A percentile compares a stretch with the other conserved stretches of the same genome.
These are phyloP conservation scores for Candolleomyces eurysporus DNA, from an alignment of 768 basidiomycete genomes.

Conservation along the genomic window DNA sequence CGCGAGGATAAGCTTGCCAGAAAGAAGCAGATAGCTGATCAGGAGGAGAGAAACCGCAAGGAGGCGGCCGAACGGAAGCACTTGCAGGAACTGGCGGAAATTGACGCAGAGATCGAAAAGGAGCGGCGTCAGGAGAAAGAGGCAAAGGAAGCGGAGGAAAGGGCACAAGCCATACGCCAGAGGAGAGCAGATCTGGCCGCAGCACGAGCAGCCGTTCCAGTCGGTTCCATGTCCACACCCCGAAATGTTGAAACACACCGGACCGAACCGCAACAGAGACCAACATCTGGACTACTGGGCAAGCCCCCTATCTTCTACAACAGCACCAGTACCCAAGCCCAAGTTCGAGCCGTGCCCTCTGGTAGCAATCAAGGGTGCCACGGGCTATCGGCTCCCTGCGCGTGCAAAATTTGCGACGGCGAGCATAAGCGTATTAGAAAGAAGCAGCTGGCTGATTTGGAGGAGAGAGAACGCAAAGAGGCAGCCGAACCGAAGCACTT, in stretches of 20 bases:
- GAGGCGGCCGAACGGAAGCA: slow-evolving; percentile 46
- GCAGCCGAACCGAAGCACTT: slow-evolving; percentile 43
- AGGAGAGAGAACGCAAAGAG: slow-evolving; percentile 43
- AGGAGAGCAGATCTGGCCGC: slow-evolving; percentile 29
- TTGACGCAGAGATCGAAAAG: slow-evolving; percentile 39
- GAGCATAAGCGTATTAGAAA: slow-evolving; percentile 25
- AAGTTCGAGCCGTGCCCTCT: slow-evolving; percentile 2
- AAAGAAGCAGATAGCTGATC: slow-evolving; percentile 37
- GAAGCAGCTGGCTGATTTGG: slow-evolving; percentile 28
- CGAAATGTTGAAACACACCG: neutral
- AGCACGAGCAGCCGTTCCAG: slow-evolving; percentile 27
- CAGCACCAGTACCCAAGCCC: neutral
- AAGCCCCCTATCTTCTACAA: neutral
- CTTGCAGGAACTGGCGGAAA: slow-evolving; percentile 35
- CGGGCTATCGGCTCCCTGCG: slow-evolving; percentile 19
- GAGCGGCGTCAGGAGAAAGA: slow-evolving; percentile 22
- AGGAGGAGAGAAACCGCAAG: slow-evolving; percentile 39
- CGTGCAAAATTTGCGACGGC: slow-evolving; percentile 2
- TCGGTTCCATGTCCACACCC: neutral
- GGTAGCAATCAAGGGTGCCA: slow-evolving; percentile 10
- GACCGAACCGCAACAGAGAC: neutral
- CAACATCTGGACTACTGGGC: neutral
- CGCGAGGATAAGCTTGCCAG: slow-evolving; percentile 39
- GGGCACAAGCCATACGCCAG: slow-evolving; percentile 30
- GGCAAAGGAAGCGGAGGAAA: slow-evolving; percentile 36